Percentiles rank a stretch among this genome's conserved stretches.
Conservation (phyloP, 352 stramenopile species). For the Pythium pectinolyticum region DNA sequence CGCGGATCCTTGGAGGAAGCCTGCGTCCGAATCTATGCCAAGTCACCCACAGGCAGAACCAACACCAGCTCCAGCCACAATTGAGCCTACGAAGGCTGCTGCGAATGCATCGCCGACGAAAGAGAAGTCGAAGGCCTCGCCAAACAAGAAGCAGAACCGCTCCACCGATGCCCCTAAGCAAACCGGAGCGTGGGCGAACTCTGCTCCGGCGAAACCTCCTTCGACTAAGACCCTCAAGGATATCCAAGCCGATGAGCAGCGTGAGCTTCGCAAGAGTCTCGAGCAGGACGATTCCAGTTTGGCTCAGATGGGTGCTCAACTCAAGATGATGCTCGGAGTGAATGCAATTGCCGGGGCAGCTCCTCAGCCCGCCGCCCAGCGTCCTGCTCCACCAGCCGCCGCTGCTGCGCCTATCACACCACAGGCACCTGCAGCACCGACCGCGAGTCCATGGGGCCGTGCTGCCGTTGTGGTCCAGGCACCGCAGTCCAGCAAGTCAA, state of each 20-base stretch:
- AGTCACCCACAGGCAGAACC: not conserved
- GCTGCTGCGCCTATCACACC: constrained; percentile 7
- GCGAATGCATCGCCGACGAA: constrained; percentile 30
- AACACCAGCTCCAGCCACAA: constrained; percentile 9
- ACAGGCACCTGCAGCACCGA: constrained; percentile 20
- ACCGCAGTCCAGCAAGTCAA: constrained; percentile 49
- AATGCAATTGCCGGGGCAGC: constrained; percentile 9
- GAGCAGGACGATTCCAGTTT: constrained; percentile 45
- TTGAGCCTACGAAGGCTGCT: constrained; percentile 19
- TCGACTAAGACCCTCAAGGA: constrained; percentile 65
- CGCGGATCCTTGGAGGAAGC: constrained; percentile 20
- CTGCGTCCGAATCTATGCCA: not conserved
- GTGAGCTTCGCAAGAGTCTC: constrained; percentile 60
- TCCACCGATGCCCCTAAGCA: constrained; percentile 24
- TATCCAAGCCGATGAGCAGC: constrained; percentile 82
- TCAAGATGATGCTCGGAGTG: constrained; percentile 90
- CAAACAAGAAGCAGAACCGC: constrained; percentile 36
- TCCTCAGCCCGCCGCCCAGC: not conserved
- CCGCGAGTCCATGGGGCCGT: constrained; percentile 52
- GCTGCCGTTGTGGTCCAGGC: constrained; percentile 33
- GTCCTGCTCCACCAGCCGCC: constrained; percentile 7
- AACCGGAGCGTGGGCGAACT: constrained; percentile 43
- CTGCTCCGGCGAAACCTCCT: constrained; percentile 7
- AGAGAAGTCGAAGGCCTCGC: constrained; percentile 28
- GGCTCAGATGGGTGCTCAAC: constrained; percentile 77